A percentile compares a stretch with the other conserved stretches of the same genome.
phyloP scores from a whole-genome alignment of 352 stramenopile genomes.

The Vaucheria bursata region DNA sequence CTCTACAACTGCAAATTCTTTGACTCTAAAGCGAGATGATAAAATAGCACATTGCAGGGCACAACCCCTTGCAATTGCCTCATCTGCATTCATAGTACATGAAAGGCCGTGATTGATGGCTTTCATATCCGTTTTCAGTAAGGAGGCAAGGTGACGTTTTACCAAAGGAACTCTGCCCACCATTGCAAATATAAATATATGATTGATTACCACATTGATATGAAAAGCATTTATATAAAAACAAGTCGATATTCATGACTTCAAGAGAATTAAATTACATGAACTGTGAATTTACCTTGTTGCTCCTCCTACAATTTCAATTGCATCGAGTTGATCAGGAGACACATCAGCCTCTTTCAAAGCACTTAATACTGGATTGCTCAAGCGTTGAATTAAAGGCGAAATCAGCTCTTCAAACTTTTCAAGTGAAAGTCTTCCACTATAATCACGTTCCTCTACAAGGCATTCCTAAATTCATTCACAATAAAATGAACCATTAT shows the following conservation, averaged over 20 bases:
- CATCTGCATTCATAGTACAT: constrained; percentile 97
- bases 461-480: constrained; percentile 77
- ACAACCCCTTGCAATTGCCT: constrained; percentile 90
- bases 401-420: constrained; percentile 87
- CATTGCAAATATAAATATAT: not conserved
- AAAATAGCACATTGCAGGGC: constrained; percentile 96
- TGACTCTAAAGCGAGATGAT: constrained; percentile 92
- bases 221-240: not conserved
- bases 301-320: constrained; percentile 91
- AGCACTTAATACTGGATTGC: constrained; percentile 68
- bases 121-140: constrained; percentile 81
- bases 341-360: constrained; percentile 76
- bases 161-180: constrained; percentile 72
- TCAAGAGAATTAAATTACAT: not conserved
- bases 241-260: not conserved
- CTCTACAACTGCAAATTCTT: constrained; percentile 70
- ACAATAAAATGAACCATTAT: no score
- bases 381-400: constrained; percentile 64
- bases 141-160: constrained; percentile 77
- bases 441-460: constrained; percentile 95
- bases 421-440: constrained; percentile 77
- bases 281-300: constrained; percentile 57
- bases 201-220: not conserved
- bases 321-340: constrained; percentile 70
- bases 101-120: constrained; percentile 90